Base-by-base conservation (phyloP, 805 yeast genomes). In the Saccharomycopsis guyanensis region DNA sequence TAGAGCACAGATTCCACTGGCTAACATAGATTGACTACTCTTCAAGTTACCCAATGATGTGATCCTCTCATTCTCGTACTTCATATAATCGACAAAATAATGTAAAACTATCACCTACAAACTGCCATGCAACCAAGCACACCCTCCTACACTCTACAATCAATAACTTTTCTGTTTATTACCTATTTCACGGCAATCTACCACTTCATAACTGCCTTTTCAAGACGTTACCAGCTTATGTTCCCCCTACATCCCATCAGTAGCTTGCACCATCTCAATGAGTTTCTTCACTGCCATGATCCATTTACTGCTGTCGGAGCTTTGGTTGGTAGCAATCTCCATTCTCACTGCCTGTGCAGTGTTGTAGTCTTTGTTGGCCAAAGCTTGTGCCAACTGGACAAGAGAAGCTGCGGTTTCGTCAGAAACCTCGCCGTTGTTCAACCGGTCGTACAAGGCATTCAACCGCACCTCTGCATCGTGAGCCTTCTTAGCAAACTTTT, bases 241-340 rank as follows among this genome's bases (percentile, higher is more conserved):
- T n/a, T n/a, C n/a, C n/a, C n/a, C 4, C 18, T 27, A 37, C 42
- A 25, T n/a, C 31, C 29, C 15, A 22, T 23, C 41, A 13, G 66
- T 59, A 32, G 70, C 80, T 55, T 75, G 78, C 13, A 71, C 77
- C 75, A 93, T 86, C 52, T 82, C 82, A 51, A 91, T 78, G 52
- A 93, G 72, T 56, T 97, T 78, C 64, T 83, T 87, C 40, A 93
- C 82, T 56, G 98, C 98, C 27, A 84, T 77, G 68, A 84, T 76
- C 98, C 98, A 93, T 19, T 29, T 40, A 7, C 38, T n/a, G 57
- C 82, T 79, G 12, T 95, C 96, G 53, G 83, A 77, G 20, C 81
- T 73, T 52, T 76, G 72, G 32, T 75, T 72, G 5, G 86, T 72
- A 19, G 83, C 75, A 50, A 93, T 73, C 43, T 78, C 76, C 31